phyloP scores from a whole-genome alignment of 208 protist genomes.

The Leishmania mexicana region DNA sequence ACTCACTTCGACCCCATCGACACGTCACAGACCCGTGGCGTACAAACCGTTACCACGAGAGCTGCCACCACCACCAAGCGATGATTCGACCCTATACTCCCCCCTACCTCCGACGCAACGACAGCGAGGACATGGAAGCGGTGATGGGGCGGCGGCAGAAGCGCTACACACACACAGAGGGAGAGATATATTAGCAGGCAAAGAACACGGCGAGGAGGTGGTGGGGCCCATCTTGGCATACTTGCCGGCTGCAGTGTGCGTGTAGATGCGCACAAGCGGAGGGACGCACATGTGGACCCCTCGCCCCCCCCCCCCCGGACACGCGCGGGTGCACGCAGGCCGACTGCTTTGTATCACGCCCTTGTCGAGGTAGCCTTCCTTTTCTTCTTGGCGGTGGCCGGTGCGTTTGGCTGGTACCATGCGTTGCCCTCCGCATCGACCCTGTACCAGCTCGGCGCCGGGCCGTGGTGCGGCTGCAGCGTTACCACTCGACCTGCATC shows the following conservation, averaged over 20 bases:
- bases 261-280: background rate
- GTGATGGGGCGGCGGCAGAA: background rate
- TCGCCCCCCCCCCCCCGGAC: background rate
- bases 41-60: too few species aligned
- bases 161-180: background rate
- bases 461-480: constrained; percentile 21
- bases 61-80: background rate
- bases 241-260: background rate
- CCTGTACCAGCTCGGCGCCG: constrained; percentile 24
- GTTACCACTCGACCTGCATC: background rate
- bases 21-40: too few species aligned
- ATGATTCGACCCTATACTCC: background rate
- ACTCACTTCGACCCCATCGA: background rate
- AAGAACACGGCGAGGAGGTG: background rate
- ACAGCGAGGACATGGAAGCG: background rate
- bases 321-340: too few species aligned
- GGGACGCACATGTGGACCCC: background rate
- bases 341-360: background rate
- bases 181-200: background rate
- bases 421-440: constrained; percentile 34
- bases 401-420: constrained; percentile 1
- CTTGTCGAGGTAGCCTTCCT: constrained; percentile 9
- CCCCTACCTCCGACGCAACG: background rate
- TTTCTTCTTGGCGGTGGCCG: constrained; percentile 13
- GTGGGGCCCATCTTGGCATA: background rate